phyloP scores from a whole-genome alignment of 495 filamentous ascomycete species.

The Daldinia caldariorum region DNA sequence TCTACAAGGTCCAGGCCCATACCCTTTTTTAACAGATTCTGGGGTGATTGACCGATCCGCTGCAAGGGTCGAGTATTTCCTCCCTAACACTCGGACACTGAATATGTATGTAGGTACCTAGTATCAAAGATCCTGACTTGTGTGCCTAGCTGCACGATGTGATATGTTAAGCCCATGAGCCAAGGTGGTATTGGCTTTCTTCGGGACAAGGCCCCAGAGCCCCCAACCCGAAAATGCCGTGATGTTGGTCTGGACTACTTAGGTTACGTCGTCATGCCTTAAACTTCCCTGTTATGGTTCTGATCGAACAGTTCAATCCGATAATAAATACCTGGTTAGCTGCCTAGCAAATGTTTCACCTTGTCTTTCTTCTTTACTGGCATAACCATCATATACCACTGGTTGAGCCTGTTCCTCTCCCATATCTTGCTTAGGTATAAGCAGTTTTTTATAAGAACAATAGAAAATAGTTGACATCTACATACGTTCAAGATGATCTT shows the following conservation, averaged over 20 bases:
- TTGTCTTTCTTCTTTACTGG: neutral
- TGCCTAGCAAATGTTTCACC: slow-evolving; percentile 12
- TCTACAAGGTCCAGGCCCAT: slow-evolving; percentile 11
- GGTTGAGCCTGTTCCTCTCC: neutral
- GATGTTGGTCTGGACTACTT: slow-evolving; percentile 1
- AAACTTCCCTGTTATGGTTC: neutral
- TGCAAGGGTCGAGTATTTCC: slow-evolving; percentile 1
- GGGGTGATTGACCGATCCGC: slow-evolving; percentile 32
- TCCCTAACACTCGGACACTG: neutral
- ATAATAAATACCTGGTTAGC: slow-evolving; percentile 36
- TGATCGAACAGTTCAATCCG: slow-evolving; percentile 3
- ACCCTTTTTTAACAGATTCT: slow-evolving; percentile 19
- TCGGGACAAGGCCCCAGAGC: slow-evolving; percentile 5
- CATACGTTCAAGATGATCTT: slow-evolving; percentile 51
- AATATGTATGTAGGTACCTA: neutral
- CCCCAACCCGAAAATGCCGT: slow-evolving; percentile 18
- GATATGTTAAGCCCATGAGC: slow-evolving; percentile 13
- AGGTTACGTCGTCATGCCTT: slow-evolving; percentile 28
- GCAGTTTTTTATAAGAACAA: slow-evolving; percentile 5
- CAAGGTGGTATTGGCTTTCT: slow-evolving; percentile 15
- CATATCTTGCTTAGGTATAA: neutral
- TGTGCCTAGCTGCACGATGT: neutral
- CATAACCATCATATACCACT: slow-evolving; percentile 6
- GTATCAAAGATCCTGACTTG: too few relatives aligned
- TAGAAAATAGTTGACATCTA: neutral